A percentile compares a stretch with the other conserved stretches of the same genome.
Evolutionary conservation across 495 filamentous ascomycete species (phyloP).

Genomic region (Cenococcum geophilum): DNA sequence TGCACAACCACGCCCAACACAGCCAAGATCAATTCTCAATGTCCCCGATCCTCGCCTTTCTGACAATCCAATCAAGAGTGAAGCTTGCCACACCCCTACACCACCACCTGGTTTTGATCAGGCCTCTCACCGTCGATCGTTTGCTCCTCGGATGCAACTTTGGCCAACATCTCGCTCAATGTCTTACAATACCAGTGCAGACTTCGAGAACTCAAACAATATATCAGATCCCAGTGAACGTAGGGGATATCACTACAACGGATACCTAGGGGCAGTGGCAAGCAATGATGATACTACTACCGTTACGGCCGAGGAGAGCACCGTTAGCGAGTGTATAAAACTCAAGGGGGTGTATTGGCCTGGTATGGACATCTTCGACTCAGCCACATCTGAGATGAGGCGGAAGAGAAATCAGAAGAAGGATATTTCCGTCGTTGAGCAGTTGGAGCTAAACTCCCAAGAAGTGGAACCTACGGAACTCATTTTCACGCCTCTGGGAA

Average conservation of each 20-base stretch:
- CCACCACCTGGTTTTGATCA: slow-evolving; percentile 21
- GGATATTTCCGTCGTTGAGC: slow-evolving; percentile 59
- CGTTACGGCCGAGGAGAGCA: slow-evolving; percentile 21
- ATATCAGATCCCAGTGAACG: slow-evolving; percentile 26
- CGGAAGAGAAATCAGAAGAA: slow-evolving; percentile 85
- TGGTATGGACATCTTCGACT: slow-evolving; percentile 86
- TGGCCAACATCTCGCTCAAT: slow-evolving; percentile 25
- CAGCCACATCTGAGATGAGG: slow-evolving; percentile 68
- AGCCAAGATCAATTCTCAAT: slow-evolving; percentile 15
- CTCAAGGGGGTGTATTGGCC: slow-evolving; percentile 76
- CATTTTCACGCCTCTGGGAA: slow-evolving; percentile 55
- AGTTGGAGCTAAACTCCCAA: slow-evolving; percentile 62
- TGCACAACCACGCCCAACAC: slow-evolving; percentile 14
- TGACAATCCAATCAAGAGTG: slow-evolving; percentile 30
- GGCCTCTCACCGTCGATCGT: slow-evolving; percentile 30
- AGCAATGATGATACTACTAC: slow-evolving; percentile 26
- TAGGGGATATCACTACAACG: slow-evolving; percentile 15
- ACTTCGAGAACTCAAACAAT: slow-evolving; percentile 26
- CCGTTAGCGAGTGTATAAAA: slow-evolving; percentile 39
- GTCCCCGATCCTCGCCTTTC: slow-evolving; percentile 30
- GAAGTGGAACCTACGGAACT: slow-evolving; percentile 65
- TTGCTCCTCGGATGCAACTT: slow-evolving; percentile 39
- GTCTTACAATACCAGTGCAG: slow-evolving; percentile 27
- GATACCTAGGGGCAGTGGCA: slow-evolving; percentile 18
- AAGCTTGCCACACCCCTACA: slow-evolving; percentile 19